phyloP scores from a whole-genome alignment of 2,329 filamentous ascomycete species.

The Xylariaceae sp. region DNA sequence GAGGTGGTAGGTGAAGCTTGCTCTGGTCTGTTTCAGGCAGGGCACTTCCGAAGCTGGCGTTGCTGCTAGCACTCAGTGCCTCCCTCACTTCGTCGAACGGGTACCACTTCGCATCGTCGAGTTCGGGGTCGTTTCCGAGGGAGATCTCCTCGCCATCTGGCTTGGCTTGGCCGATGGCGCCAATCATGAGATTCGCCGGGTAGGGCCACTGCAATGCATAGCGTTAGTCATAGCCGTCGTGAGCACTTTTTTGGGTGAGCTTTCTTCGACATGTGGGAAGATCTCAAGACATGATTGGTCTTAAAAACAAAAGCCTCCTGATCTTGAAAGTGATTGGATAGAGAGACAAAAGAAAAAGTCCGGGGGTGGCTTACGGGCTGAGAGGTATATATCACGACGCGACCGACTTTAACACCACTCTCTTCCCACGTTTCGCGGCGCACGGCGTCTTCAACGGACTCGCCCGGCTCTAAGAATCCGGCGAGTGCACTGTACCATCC shows the following conservation, averaged over 20 bases:
- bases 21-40: constrained; percentile 65
- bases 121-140: constrained; percentile 81
- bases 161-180: constrained; percentile 78
- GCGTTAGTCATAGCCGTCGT: not conserved
- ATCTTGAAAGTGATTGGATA: not conserved
- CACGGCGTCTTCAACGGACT: constrained; percentile 80
- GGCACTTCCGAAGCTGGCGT: constrained; percentile 52
- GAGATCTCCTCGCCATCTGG: constrained; percentile 73
- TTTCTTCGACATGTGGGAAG: not conserved
- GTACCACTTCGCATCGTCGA: constrained; percentile 89
- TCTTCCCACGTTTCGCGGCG: constrained; percentile 84
- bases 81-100: constrained; percentile 71
- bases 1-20: constrained; percentile 71
- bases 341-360: not conserved
- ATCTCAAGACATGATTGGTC: not conserved
- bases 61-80: constrained; percentile 61
- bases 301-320: not conserved
- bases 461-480: constrained; percentile 79
- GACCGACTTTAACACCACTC: constrained; percentile 67
- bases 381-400: constrained; percentile 75
- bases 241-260: not conserved
- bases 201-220: constrained; percentile 59
- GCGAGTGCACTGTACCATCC: constrained; percentile 87
- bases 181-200: constrained; percentile 80
- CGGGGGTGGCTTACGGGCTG: constrained; percentile 49